Evolutionary conservation across 768 basidiomycete species (phyloP), one percentile per base, ranked within the genome.

Genomic region (Pholiota conissans): DNA sequence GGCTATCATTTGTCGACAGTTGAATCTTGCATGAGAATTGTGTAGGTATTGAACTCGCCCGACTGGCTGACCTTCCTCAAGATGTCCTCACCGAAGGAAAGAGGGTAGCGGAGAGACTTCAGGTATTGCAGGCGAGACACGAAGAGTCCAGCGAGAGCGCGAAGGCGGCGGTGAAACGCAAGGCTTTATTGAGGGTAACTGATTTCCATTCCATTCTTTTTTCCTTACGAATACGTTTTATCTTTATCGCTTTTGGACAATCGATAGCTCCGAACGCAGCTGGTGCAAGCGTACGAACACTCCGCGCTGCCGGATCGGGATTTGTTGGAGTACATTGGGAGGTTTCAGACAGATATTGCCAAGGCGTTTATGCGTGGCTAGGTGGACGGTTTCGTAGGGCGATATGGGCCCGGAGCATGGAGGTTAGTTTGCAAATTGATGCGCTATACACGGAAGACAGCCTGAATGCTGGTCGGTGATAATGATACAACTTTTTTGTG

Each of bases 11-110:
- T n/a, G 37, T 32, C 20, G 13, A 29, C 2, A 7, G 8, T 30
- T 56, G 30, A 28, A 13, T 55, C 1, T 37, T n/a, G n/a, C n/a
- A n/a, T n/a, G n/a, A n/a, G n/a, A n/a, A n/a, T n/a, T n/a, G n/a
- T n/a, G 22, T 61, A 95, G 95, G 96, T 2, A 76, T 99, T 10
- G 91, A 97, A 63, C 82, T 98, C 26, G 95, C 95, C 11, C 84
- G 84, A 47, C 80, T 96, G 5, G 95, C 93, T 0, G 93, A 95
- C 65, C 76, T 99, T 0, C 96, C 96, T 0, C 60, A 69, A 0
- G 83, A 90, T 47, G 84, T 96, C 11, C 69, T 95, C 39, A 60
- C 65, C 3, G 86, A 90, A 69, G 87, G 82, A 5, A 80, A 73
- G 57, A 75, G 83, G 55, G 83, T 91, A 0, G 83, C 92, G 2